Evolutionary conservation across 2,329 filamentous ascomycete genomes (phyloP).

Genomic region (Trichoderma hamatum): DNA sequence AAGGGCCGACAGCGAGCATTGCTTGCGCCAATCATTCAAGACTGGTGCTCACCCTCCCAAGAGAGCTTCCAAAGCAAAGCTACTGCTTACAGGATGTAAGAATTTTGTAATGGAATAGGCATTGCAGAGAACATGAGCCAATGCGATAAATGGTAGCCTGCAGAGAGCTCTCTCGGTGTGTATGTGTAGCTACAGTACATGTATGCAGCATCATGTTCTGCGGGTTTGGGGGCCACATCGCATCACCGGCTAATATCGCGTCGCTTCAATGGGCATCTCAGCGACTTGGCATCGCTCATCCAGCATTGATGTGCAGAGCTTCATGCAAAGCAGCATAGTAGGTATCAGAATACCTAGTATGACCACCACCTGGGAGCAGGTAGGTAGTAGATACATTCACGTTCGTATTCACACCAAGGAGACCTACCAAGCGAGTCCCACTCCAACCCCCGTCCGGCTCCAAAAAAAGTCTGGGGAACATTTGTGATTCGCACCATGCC

Average conservation of each 20-base stretch:
- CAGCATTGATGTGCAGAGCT: neutral
- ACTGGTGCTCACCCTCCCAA: neutral
- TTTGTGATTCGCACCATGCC: conserved; percentile 1
- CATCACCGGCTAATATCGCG: conserved; percentile 5
- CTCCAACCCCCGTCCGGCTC: neutral
- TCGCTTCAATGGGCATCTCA: neutral
- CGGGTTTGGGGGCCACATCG: neutral
- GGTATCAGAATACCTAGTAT: neutral
- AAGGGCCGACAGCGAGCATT: conserved; percentile 19
- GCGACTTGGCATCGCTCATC: neutral
- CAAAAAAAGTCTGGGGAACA: conserved; percentile 22
- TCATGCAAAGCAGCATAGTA: neutral
- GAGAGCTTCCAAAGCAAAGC: neutral
- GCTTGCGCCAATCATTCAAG: conserved; percentile 14
- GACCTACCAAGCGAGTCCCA: neutral
- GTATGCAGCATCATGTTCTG: neutral
- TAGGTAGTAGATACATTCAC: neutral
- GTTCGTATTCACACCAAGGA: neutral
- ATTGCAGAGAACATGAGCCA: neutral
- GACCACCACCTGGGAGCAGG: neutral
- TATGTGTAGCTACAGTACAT: neutral
- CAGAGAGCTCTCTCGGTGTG: too few relatives aligned
- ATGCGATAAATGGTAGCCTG: neutral
- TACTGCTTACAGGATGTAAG: neutral
- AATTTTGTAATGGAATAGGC: neutral